These are phyloP conservation scores for Fusarium sp. DNA, from an alignment of 2,329 filamentous ascomycete genomes.

Conservation along the genomic window DNA sequence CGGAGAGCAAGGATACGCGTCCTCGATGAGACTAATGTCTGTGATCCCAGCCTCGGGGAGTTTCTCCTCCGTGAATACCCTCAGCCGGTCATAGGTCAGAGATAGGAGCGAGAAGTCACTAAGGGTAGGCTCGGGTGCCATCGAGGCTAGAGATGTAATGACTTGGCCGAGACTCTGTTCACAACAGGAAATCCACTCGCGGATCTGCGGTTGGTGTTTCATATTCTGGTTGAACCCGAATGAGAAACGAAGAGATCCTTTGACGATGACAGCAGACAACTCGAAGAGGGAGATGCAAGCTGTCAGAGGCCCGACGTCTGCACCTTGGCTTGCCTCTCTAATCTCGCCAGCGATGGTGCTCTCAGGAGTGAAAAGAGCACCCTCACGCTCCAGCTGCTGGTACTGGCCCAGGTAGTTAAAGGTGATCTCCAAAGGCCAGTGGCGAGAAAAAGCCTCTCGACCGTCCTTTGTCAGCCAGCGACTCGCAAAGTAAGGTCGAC, in stretches of 20 bases:
- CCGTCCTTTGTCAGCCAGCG: conserved; percentile 28
- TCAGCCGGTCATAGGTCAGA: conserved; percentile 28
- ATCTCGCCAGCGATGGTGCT: conserved; percentile 29
- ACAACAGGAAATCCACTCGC: conserved; percentile 22
- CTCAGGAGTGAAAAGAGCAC: conserved; percentile 35
- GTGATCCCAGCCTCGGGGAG: conserved; percentile 15
- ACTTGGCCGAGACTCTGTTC: conserved; percentile 6
- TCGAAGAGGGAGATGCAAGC: conserved; percentile 58
- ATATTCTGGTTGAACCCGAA: conserved; percentile 55
- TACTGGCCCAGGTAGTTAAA: conserved; percentile 44
- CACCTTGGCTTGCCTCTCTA: conserved; percentile 15
- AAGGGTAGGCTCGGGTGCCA: conserved; percentile 15
- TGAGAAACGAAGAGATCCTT: conserved; percentile 54
- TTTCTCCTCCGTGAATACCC: conserved; percentile 18
- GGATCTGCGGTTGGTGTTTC: conserved; percentile 52
- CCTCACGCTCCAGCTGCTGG: conserved; percentile 43
- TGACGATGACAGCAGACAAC: conserved; percentile 55
- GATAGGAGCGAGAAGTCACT: conserved; percentile 32
- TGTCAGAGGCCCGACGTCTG: conserved; percentile 20
- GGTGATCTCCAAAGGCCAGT: conserved; percentile 40
- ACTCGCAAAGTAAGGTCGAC: conserved; percentile 33
- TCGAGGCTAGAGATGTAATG: not conserved
- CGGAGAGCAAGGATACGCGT: conserved; percentile 49
- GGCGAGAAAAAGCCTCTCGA: not conserved
- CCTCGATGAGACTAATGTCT: conserved; percentile 32